Base-by-base conservation (phyloP, 495 filamentous ascomycete species). In the Neurospora africana region DNA sequence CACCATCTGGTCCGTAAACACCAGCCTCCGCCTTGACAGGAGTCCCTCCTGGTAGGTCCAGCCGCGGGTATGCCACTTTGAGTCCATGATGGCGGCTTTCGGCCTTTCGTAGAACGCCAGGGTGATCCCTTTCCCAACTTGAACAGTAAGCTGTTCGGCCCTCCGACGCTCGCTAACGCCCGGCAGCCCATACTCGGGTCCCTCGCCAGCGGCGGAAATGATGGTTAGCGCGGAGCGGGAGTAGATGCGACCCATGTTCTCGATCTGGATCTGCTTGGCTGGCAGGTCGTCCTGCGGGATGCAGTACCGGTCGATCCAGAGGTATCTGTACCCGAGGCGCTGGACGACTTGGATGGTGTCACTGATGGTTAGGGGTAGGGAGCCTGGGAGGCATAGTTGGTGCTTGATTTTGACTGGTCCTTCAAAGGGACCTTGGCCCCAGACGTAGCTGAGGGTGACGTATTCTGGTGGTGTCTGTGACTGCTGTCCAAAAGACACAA, bases 11-110 rank as follows among this genome's bases (percentile, higher is more conserved):
- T 79, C 76, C 0, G 75, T 79, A 69, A 74, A 74, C 40, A 74
- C 67, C n/a, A 74, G 43, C 65, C 70, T 19, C 27, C 82, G 75
- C n/a, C 71, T 70, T 3, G 82, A 78, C 11, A 84, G 72, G 0
- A 82, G 35, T 6, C 68, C 79, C 72, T 84, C 83, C 71, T 84
- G 83, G 71, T 76, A 84, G 2, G 83, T 84, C 83, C 83, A 84
- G 15, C 78, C 83, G 39, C 83, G 69, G 9, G 75, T 80, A 8
- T 38, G 21, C 83, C 81, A 83, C 27, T 70, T 75, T 0, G 77
- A 78, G 5, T 68, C 23, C n/a, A 11, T 4, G 68, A 83, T 75
- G n/a, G 68, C 39, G 38, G 17, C 9, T 11, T 5, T 53, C n/a
- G 44, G 44, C 44, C n/a, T 53, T 53, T 53, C 44, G 5, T 53